phyloP scores from a whole-genome alignment of 179 eudicot species.

The Patellifolia procumbens region DNA sequence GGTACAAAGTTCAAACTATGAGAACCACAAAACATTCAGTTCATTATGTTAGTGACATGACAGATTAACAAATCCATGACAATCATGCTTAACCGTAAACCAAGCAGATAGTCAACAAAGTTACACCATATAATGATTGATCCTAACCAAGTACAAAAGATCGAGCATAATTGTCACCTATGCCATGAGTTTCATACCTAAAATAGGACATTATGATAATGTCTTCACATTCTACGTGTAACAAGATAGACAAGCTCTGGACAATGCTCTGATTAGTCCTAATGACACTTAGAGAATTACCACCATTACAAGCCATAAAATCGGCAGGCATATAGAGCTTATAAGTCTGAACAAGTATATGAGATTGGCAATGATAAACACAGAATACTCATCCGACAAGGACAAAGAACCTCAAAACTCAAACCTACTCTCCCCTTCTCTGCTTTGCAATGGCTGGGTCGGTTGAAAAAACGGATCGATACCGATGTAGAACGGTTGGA shows the following conservation, averaged over 20 bases:
- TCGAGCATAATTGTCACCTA: not conserved
- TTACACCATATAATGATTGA: not conserved
- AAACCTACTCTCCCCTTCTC: too few relatives aligned
- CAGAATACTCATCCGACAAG: not conserved
- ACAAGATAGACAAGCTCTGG: not conserved
- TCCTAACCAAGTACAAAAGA: not conserved
- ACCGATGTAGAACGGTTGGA: too few relatives aligned
- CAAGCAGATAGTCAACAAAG: not conserved
- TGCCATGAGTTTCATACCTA: not conserved
- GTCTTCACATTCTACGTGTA: not conserved
- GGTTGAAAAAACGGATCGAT: too few relatives aligned
- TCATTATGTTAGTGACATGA: not conserved
- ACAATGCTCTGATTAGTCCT: not conserved
- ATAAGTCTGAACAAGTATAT: not conserved
- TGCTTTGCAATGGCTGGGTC: too few relatives aligned
- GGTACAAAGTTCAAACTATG: not conserved
- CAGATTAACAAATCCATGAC: not conserved
- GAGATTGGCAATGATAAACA: not conserved
- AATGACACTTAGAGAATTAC: constrained; percentile 1
- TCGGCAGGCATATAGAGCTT: not conserved
- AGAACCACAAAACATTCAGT: not conserved
- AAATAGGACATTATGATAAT: not conserved
- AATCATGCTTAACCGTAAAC: not conserved
- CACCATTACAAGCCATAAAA: constrained; percentile 1
- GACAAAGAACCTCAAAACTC: not conserved